Evolutionary conservation across 2,329 filamentous ascomycete genomes (phyloP), one percentile per base, ranked within the genome.

Genomic region (Penicillium aurantiogriseum): DNA sequence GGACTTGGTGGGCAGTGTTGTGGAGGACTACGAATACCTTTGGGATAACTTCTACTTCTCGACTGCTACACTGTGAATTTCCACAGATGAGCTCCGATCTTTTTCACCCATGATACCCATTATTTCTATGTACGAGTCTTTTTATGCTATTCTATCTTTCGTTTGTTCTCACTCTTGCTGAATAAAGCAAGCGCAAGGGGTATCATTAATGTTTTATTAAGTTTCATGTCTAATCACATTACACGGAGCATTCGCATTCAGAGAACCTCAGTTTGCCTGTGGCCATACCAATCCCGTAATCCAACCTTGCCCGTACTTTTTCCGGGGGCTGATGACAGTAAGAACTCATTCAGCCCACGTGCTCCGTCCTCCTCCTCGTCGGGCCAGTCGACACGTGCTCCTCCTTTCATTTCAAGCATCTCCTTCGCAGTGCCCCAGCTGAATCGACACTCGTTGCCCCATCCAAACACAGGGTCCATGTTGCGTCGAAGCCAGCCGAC

Each of bases 11-110:
- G 89, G 88, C 9, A 91, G 90, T 56, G 88, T 99, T 45, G 76
- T 97, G 62, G 92, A 97, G 72, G 94, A 99, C 74, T 99, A 99
- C 72, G 91, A 96, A 75, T 97, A 95, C 73, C 81, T 99, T 33
- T 99, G 94, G 94, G 92, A 97, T 76, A 92, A 95, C 68, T 97
- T 97, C 75, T 95, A 97, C 76, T 99, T 97, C 75, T 82, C 85
- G 19, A 88, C 85, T 1, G 81, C 84, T 27, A 88, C 84, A 13
- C 66, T 77, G 46, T 77, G 61, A 56, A 70, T 55, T 54, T 35
- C 54, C 52, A 35, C 25, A 21, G 11, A 54, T 46, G 35, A 56
- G 47, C 36, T 23, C 49, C 21, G 23, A 46, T 51, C 48, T 48
- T 35, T 38, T 60, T 64, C 54, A 56, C 51, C 43, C 51, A 57